Evolutionary conservation across 23 red algal genomes (phyloP), one percentile per base, ranked within the genome.

Genomic region (Cyanidiococcus yangmingshanensis): DNA sequence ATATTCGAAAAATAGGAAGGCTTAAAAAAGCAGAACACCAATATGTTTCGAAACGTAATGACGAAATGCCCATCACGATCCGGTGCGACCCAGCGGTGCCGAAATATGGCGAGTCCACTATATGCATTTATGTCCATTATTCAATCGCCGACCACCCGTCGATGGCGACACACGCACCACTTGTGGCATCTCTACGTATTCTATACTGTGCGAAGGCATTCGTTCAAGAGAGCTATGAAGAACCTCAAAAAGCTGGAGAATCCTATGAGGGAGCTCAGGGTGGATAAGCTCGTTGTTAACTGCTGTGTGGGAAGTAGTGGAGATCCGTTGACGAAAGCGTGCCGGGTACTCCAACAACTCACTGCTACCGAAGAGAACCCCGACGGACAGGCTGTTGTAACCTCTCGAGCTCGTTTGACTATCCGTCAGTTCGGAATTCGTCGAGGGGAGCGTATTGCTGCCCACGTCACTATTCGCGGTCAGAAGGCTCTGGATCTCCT

Each of bases 281-380:
- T 96, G 0, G 85, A 96, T 76, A 96, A 96, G 92, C 84, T 96
- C 32, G 92, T 96, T 18, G 77, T 96, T 41, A 96, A 96, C 87
- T 90, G 88, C 59, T 90, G 92, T 59, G 92, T 96, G 27, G 92
- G 92, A 2, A 83, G 85, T 75, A 89, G 85, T 58, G 92, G 92
- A 21, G 92, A 96, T 87, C 87, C 86, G 21, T 76, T 96, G 41
- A 96, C 92, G 34, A 76, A 86, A 37, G 92, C 92, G 16, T 82
- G 76, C 35, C 37, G 92, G 35, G 92, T 96, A 39, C 85, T 96
- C 1, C 86, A 96, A 57, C 92, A 96, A 71, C 81, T 96, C 57
- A 96, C 92, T 38, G 63, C 63, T 3, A 71, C 63, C 27, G 63
- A 71, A 29, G n/a, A 71, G n/a, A 71, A 71, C 63, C 63, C 63